Evolutionary conservation across 192 early-diverging fungal species (phyloP).

Genomic region (Diversispora eburnea): DNA sequence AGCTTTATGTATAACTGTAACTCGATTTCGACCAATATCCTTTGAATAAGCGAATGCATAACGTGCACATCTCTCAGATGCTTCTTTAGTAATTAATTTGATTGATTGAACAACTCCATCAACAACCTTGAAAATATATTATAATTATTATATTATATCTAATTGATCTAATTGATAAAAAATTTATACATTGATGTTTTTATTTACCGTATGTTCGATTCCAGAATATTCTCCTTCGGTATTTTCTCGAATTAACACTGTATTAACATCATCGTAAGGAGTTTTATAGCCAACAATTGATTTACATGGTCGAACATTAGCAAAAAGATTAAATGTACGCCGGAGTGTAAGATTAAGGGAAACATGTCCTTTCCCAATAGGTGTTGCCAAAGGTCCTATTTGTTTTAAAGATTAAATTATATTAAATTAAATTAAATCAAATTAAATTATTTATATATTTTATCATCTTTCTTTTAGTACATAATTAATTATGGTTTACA

Average conservation of each 20-base stretch:
- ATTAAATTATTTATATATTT: neutral
- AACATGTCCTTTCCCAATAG: conserved; percentile 98
- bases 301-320: conserved; percentile 97
- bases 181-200: neutral
- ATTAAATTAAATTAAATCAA: neutral
- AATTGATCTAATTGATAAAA: neutral
- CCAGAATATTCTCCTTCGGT: conserved; percentile 99
- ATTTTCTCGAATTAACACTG: conserved; percentile 99
- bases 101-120: conserved; percentile 95
- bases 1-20: conserved; percentile 99
- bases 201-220: conserved; percentile 82
- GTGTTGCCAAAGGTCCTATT: conserved; percentile 86
- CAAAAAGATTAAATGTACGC: conserved; percentile 97
- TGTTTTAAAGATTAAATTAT: neutral
- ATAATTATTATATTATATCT: neutral
- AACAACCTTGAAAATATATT: conserved; percentile 10
- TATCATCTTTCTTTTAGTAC: neutral
- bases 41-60: conserved; percentile 96
- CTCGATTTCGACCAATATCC: conserved; percentile 82
- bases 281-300: conserved; percentile 96
- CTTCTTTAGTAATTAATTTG: conserved; percentile 97
- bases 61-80: conserved; percentile 83
- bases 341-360: conserved; percentile 85
- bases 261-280: conserved; percentile 93
- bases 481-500: too few species aligned